Percentiles rank a stretch among this genome's conserved stretches.
These are phyloP conservation scores for Durotheca rogersii DNA, from an alignment of 495 filamentous ascomycete genomes.

Conservation along the genomic window DNA sequence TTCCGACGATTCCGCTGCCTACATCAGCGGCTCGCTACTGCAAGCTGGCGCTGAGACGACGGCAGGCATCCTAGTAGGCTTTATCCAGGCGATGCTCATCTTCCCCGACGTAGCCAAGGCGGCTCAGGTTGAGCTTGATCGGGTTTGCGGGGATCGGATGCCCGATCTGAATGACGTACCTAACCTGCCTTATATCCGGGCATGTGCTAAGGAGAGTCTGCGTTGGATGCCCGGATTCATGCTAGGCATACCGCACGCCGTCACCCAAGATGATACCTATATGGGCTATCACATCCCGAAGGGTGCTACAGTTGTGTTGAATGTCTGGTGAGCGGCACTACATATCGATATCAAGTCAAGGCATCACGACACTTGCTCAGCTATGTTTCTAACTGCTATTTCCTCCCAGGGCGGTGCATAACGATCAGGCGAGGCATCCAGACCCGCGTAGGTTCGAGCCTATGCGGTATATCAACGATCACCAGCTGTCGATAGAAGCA, in stretches of 20 bases:
- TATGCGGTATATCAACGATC: conserved; percentile 34
- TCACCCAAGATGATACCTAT: conserved; percentile 40
- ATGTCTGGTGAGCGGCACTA: too few relatives aligned
- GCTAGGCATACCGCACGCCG: conserved; percentile 39
- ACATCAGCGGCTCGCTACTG: conserved; percentile 41
- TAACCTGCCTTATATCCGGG: conserved; percentile 45
- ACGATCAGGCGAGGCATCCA: conserved; percentile 34
- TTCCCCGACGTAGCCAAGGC: conserved; percentile 40
- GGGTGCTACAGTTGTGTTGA: conserved; percentile 44
- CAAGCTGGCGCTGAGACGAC: conserved; percentile 54
- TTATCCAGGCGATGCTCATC: conserved; percentile 49
- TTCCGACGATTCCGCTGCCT: conserved; percentile 38
- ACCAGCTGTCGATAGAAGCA: conserved; percentile 38
- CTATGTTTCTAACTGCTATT: too few relatives aligned
- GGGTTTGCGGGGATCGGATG: conserved; percentile 33
- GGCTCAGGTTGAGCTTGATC: conserved; percentile 32
- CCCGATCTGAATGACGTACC: conserved; percentile 42
- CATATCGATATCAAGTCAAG: too few relatives aligned
- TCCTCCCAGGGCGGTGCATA: conserved; percentile 40
- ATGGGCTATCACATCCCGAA: conserved; percentile 47
- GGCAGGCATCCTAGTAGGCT: conserved; percentile 35
- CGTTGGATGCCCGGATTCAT: conserved; percentile 42
- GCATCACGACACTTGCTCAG: too few relatives aligned
- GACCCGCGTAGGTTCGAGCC: conserved; percentile 46
- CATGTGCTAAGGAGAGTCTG: conserved; percentile 42